A percentile compares a stretch with the other conserved stretches of the same genome.
These are phyloP conservation scores for Achaetomium macrosporum DNA, from an alignment of 2,329 filamentous ascomycete species.

Conservation along the genomic window DNA sequence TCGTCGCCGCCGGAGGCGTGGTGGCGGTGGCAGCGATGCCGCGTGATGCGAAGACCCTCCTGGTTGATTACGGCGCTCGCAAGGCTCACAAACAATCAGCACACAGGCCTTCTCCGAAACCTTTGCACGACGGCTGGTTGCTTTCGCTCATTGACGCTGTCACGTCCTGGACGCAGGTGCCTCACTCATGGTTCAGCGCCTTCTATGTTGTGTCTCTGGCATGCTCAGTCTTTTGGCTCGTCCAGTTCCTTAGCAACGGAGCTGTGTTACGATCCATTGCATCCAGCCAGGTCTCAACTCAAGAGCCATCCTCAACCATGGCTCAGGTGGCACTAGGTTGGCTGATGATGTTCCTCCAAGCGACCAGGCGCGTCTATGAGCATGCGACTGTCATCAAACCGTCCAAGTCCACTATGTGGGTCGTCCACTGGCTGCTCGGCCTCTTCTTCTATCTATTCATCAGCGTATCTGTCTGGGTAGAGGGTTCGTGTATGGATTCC, in stretches of 20 bases:
- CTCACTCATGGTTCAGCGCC: slow-evolving; percentile 83
- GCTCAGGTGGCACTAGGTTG: slow-evolving; percentile 62
- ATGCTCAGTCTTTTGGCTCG: slow-evolving; percentile 68
- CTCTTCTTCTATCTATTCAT: slow-evolving; percentile 70
- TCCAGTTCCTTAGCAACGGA: slow-evolving; percentile 55
- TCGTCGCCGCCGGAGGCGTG: slow-evolving; percentile 37
- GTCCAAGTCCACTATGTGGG: slow-evolving; percentile 74
- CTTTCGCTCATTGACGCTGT: slow-evolving; percentile 29
- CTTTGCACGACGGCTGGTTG: slow-evolving; percentile 14
- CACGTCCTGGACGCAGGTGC: slow-evolving; percentile 53
- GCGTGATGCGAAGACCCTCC: slow-evolving; percentile 35
- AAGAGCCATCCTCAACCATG: slow-evolving; percentile 45
- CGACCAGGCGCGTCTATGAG: slow-evolving; percentile 69
- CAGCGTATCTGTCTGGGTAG: slow-evolving; percentile 75
- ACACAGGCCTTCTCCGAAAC: background rate
- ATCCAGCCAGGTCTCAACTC: slow-evolving; percentile 28
- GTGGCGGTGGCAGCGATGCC: slow-evolving; percentile 41
- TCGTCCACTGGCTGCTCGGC: slow-evolving; percentile 76
- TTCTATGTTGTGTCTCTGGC: slow-evolving; percentile 73
- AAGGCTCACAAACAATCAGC: slow-evolving; percentile 19
- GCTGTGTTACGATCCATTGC: slow-evolving; percentile 44
- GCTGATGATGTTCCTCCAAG: slow-evolving; percentile 70
- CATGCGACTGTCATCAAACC: slow-evolving; percentile 58
- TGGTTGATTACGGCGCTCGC: slow-evolving; percentile 49
- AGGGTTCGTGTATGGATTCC: slow-evolving; percentile 58